A percentile compares a stretch with the other conserved stretches of the same genome.
Evolutionary conservation across 1,139 yeast genomes (phyloP).

Genomic region (Sugiyamaella neomexicana): DNA sequence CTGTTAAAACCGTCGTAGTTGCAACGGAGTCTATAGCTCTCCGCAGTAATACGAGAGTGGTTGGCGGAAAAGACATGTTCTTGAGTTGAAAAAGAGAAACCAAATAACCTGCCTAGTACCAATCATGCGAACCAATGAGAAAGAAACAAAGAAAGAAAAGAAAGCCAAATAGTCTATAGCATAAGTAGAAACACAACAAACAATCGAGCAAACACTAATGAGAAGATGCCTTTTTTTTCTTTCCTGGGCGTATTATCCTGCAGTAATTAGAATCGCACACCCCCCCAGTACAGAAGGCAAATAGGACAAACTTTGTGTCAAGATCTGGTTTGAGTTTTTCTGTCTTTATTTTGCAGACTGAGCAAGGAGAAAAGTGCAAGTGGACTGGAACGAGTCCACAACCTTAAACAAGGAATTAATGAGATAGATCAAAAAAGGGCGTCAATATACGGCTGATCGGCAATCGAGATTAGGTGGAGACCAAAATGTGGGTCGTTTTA

Average conservation of each 20-base stretch:
- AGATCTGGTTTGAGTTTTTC: not conserved
- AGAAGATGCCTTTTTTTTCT: no score
- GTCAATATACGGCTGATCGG: not conserved
- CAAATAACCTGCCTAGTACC: no score
- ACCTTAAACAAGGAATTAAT: not conserved
- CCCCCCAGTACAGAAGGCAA: not conserved
- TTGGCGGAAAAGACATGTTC: not conserved
- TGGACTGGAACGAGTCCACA: not conserved
- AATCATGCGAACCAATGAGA: no score
- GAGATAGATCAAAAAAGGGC: not conserved
- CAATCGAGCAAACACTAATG: no score
- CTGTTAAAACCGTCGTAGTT: not conserved
- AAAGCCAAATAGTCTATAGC: not conserved
- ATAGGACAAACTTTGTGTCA: not conserved
- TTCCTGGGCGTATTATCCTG: not conserved
- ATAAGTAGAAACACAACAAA: no score
- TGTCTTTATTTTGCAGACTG: not conserved
- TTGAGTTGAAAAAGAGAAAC: no score
- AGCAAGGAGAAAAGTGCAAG: no score
- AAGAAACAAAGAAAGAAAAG: no score
- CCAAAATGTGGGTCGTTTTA: no score
- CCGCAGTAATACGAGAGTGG: not conserved
- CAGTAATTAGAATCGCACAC: not conserved
- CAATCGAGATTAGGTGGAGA: no score
- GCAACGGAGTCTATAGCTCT: not conserved